These are phyloP conservation scores for Glycine tomentella DNA, from an alignment of 306 rosid species.

Conservation along the genomic window DNA sequence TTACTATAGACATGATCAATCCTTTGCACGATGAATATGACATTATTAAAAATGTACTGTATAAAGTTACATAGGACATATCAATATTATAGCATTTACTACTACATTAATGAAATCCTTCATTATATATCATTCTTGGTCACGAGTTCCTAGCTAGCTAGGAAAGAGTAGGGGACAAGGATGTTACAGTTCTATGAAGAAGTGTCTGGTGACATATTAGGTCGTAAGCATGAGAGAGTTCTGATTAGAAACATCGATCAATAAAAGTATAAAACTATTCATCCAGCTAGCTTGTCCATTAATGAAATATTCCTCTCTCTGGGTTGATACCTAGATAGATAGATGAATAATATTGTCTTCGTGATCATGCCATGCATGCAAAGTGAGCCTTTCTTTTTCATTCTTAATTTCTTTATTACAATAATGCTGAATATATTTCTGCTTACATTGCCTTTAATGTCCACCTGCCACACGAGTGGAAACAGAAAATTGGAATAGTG, in stretches of 20 bases:
- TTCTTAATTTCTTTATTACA: no score
- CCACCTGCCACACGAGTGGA: conserved; percentile 2
- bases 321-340: neutral
- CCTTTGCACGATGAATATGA: neutral
- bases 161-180: conserved; percentile 6
- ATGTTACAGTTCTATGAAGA: conserved; percentile 21
- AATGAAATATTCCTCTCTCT: conserved; percentile 13
- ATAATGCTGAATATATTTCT: neutral
- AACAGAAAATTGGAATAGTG: neutral
- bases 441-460: neutral
- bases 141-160: conserved; percentile 13
- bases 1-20: neutral
- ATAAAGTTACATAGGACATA: neutral
- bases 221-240: neutral
- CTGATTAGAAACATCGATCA: conserved; percentile 3
- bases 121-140: neutral
- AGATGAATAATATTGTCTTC: neutral
- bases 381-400: neutral
- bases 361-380: neutral
- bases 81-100: neutral
- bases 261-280: conserved; percentile 7
- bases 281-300: conserved; percentile 16
- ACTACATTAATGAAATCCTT: neutral
- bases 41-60: neutral
- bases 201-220: neutral